Evolutionary conservation across 129 eudicot genomes (phyloP).

Genomic region (Helianthus tuberosus): DNA sequence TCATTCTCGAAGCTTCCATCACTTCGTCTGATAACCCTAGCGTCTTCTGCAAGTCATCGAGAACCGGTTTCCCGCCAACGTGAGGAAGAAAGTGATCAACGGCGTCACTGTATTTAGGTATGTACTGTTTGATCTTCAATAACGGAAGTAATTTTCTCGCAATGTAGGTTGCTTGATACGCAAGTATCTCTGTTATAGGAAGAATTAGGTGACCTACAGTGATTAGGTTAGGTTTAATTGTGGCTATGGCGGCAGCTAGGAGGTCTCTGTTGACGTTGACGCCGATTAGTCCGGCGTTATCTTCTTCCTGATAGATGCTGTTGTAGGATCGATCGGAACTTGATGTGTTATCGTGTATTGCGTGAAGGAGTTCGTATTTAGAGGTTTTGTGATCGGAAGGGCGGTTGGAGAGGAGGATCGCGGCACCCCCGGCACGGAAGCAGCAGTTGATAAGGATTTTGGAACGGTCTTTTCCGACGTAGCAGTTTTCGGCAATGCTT

Average conservation of each 20-base stretch:
- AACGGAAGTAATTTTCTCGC: constrained; percentile 6
- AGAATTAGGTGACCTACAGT: constrained; percentile 43
- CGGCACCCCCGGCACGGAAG: constrained; percentile 62
- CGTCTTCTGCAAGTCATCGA: constrained; percentile 44
- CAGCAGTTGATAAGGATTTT: constrained; percentile 36
- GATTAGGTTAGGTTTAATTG: constrained; percentile 41
- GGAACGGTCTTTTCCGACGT: constrained; percentile 49
- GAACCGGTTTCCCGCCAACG: constrained; percentile 62
- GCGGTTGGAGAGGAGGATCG: constrained; percentile 54
- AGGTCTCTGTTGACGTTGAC: constrained; percentile 45
- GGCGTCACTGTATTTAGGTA: constrained; percentile 42
- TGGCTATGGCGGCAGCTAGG: constrained; percentile 38
- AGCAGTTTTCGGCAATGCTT: constrained; percentile 38
- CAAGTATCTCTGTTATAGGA: constrained; percentile 43
- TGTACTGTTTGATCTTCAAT: constrained; percentile 17
- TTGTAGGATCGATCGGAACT: constrained; percentile 47
- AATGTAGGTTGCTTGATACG: constrained; percentile 3
- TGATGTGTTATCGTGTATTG: constrained; percentile 48
- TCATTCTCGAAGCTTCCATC: constrained; percentile 66
- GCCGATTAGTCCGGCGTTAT: constrained; percentile 30
- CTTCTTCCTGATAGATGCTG: constrained; percentile 52
- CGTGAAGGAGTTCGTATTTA: constrained; percentile 55
- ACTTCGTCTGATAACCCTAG: constrained; percentile 29
- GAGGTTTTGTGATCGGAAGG: constrained; percentile 30
- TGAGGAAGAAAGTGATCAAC: constrained; percentile 57